Evolutionary conservation across 2,329 filamentous ascomycete species (phyloP).

Genomic region (Venturia asperata): DNA sequence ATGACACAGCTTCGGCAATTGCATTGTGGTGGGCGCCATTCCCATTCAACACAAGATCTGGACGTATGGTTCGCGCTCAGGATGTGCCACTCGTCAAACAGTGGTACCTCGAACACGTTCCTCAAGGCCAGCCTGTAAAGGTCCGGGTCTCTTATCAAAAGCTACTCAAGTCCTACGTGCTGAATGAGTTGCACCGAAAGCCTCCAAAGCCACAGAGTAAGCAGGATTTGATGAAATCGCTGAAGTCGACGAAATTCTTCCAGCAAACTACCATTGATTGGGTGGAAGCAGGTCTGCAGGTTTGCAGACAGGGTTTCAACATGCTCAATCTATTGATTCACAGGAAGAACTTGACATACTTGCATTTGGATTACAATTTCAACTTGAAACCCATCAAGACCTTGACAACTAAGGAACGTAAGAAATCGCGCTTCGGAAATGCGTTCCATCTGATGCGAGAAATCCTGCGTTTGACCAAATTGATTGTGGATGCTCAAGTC

Average conservation of each 20-base stretch:
- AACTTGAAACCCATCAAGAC: slow-evolving; percentile 99
- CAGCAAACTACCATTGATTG: slow-evolving; percentile 99
- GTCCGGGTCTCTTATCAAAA: slow-evolving; percentile 98
- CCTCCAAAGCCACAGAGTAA: slow-evolving; percentile 93
- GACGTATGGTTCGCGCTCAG: slow-evolving; percentile 92
- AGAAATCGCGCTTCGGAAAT: slow-evolving; percentile 98
- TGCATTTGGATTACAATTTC: slow-evolving; percentile 99
- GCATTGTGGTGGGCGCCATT: slow-evolving; percentile 97
- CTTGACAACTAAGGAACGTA: slow-evolving; percentile 94
- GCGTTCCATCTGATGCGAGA: slow-evolving; percentile 99
- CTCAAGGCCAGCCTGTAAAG: slow-evolving; percentile 86
- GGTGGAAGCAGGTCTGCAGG: slow-evolving; percentile 97
- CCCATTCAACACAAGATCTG: slow-evolving; percentile 89
- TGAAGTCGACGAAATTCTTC: slow-evolving; percentile 98
- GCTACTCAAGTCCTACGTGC: slow-evolving; percentile 86
- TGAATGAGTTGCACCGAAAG: slow-evolving; percentile 95
- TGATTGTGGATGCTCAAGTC: slow-evolving; percentile 97
- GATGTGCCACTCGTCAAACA: slow-evolving; percentile 97
- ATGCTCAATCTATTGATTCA: slow-evolving; percentile 98
- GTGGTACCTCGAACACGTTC: slow-evolving; percentile 96
- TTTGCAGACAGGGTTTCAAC: slow-evolving; percentile 97
- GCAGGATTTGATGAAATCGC: slow-evolving; percentile 78
- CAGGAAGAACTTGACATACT: slow-evolving; percentile 94
- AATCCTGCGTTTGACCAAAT: slow-evolving; percentile 88
- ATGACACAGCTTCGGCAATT: slow-evolving; percentile 85